Evolutionary conservation across 768 basidiomycete species (phyloP).

Genomic region (Lentinus tigrinus): DNA sequence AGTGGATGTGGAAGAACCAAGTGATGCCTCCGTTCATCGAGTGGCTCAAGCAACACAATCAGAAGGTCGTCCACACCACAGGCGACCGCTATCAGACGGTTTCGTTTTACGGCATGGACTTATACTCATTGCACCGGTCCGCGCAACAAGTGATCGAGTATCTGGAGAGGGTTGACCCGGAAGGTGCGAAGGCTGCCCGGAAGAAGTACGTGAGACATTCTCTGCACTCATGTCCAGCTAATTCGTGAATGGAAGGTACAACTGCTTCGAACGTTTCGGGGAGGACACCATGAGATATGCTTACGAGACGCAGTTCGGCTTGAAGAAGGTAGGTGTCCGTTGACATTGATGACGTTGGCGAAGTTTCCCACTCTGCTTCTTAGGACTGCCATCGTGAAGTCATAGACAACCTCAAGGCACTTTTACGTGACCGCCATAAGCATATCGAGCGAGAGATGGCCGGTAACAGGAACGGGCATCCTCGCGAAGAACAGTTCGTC

Average conservation of each 20-base stretch:
- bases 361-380: not conserved
- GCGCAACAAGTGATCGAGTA: constrained; percentile 27
- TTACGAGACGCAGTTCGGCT: constrained; percentile 23
- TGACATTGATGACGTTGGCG: not conserved
- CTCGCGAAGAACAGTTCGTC: constrained; percentile 26
- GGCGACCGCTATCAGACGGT: constrained; percentile 18
- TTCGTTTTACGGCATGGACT: constrained; percentile 29
- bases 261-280: constrained; percentile 27
- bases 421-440: constrained; percentile 20
- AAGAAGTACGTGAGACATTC: constrained; percentile 20
- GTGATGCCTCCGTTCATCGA: constrained; percentile 28
- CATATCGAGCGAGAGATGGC: constrained; percentile 21
- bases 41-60: constrained; percentile 24
- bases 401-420: constrained; percentile 21
- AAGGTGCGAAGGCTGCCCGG: constrained; percentile 24
- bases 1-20: constrained; percentile 34
- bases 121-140: constrained; percentile 28
- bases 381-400: constrained; percentile 29
- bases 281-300: constrained; percentile 25
- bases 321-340: constrained; percentile 18
- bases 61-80: constrained; percentile 9
- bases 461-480: constrained; percentile 11
- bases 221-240: not conserved
- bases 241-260: constrained; percentile 16
- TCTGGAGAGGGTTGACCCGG: constrained; percentile 27